phyloP scores from a whole-genome alignment of 257 asterid genomes.

The Scutellaria baicalensis region DNA sequence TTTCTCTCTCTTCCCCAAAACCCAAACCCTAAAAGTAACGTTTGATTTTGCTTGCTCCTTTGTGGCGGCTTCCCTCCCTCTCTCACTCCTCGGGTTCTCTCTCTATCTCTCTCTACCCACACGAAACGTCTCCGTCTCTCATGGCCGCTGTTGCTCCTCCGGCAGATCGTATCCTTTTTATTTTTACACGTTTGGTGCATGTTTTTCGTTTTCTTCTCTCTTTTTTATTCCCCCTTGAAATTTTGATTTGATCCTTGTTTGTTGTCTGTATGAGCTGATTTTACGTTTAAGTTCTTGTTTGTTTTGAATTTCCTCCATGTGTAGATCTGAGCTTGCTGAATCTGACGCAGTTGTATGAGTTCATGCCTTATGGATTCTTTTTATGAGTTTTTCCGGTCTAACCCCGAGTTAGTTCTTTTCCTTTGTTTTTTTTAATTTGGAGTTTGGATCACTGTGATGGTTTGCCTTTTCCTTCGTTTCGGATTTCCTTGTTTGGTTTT shows the following conservation, averaged over 20 bases:
- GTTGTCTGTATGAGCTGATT: neutral
- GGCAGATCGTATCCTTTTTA: slow-evolving; percentile 59
- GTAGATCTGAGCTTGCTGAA: slow-evolving; percentile 22
- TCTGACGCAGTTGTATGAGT: neutral
- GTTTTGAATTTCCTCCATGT: neutral
- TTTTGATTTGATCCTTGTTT: neutral
- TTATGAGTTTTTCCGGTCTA: no score
- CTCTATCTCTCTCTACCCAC: neutral
- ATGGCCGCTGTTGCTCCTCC: slow-evolving; percentile 60
- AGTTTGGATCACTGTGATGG: no score
- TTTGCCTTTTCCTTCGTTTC: no score
- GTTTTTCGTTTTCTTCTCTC: neutral
- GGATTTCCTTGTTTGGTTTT: no score
- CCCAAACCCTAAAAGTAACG: slow-evolving; percentile 37
- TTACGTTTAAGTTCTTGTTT: neutral
- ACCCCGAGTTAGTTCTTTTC: no score
- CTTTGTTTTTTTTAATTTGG: no score
- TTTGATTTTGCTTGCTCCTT: slow-evolving; percentile 16
- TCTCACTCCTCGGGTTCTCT: slow-evolving; percentile 13
- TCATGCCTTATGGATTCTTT: neutral
- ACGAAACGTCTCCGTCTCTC: neutral
- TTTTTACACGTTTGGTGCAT: neutral
- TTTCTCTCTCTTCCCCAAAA: slow-evolving; percentile 31
- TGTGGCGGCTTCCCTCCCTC: slow-evolving; percentile 43
- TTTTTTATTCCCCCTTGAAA: neutral